Evolutionary conservation across 345 rosid species (phyloP), one percentile per base, ranked within the genome.

Genomic region (Physaria fendleri): DNA sequence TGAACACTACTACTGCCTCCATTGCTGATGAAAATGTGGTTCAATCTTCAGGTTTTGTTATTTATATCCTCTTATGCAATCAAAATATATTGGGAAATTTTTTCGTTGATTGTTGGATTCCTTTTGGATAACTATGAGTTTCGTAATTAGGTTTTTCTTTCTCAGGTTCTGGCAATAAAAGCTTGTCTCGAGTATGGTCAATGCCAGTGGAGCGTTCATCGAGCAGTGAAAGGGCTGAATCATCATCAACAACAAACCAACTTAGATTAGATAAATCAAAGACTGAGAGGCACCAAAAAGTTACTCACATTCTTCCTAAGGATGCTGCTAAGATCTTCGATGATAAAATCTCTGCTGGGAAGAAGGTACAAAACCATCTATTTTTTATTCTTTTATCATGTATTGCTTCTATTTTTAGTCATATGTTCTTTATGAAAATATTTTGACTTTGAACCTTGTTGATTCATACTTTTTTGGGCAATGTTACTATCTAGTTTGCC

Each of bases 321-420:
- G 94, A 88, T 59, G 94, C 97, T 16, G 95, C 89, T 9, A 81
- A 82, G 74, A 83, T 92, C 37, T 89, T 79, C 68, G 82, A 86
- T 71, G 78, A 80, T 56, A 92, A 69, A 59, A 73, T 92, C 55
- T 71, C 98, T 34, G 83, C 64, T 16, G 81, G 82, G 75, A 71
- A 80, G 80, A 92, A 78, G 95, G 97, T 92, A 80, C 38, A n/a
- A n/a, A n/a, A 16, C 22, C 2, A 35, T 62, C 58, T 64, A 34
- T 50, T 44, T 60, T 49, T 66, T 18, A 34, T 8, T 50, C 30
- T 0, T 35, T 50, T 44, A 54, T 49, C 60, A 20, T 34, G 5
- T 50, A n/a, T n/a, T 17, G n/a, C n/a, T 44, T 56, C 67, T 66
- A 62, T 57, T 23, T 76, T 45, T 64, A 64, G 64, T n/a, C n/a